Evolutionary conservation across 2,329 filamentous ascomycete species (phyloP).

Genomic region (Epichloe festucae): DNA sequence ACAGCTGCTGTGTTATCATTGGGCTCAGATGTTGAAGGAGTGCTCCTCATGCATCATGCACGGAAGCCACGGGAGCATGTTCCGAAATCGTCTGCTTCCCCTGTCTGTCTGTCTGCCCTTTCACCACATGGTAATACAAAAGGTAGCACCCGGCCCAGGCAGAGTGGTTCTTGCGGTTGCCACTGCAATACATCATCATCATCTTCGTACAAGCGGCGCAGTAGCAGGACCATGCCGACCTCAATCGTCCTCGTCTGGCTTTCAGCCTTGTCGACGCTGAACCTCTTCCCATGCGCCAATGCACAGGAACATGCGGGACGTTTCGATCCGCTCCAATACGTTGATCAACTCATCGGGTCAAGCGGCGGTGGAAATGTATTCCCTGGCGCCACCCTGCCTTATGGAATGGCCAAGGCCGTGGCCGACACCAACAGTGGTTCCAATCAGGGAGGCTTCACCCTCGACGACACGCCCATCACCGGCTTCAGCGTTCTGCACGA

Average conservation of each 20-base stretch:
- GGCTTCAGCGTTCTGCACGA: slow-evolving; percentile 48
- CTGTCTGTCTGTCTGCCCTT: too few relatives aligned
- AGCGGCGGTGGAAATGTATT: slow-evolving; percentile 28
- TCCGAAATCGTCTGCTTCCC: too few relatives aligned
- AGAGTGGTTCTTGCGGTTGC: too few relatives aligned
- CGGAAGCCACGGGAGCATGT: too few relatives aligned
- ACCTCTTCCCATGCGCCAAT: background rate
- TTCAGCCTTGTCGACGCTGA: background rate
- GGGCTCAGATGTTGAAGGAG: too few relatives aligned
- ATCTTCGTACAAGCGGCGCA: too few relatives aligned
- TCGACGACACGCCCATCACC: slow-evolving; percentile 34
- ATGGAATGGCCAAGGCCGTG: slow-evolving; percentile 42
- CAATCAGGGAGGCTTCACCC: slow-evolving; percentile 44
- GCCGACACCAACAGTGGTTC: slow-evolving; percentile 26
- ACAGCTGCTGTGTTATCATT: too few relatives aligned
- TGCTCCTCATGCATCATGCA: too few relatives aligned
- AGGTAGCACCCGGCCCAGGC: too few relatives aligned
- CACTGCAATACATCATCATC: too few relatives aligned
- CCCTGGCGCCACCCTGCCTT: slow-evolving; percentile 29
- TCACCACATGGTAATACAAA: too few relatives aligned
- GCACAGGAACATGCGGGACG: background rate
- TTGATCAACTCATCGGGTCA: slow-evolving; percentile 26
- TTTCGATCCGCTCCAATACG: slow-evolving; percentile 14
- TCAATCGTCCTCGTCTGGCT: background rate
- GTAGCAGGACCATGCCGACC: background rate